phyloP scores from a whole-genome alignment of 2,329 filamentous ascomycete genomes.

The Aureobasidium sp. region DNA sequence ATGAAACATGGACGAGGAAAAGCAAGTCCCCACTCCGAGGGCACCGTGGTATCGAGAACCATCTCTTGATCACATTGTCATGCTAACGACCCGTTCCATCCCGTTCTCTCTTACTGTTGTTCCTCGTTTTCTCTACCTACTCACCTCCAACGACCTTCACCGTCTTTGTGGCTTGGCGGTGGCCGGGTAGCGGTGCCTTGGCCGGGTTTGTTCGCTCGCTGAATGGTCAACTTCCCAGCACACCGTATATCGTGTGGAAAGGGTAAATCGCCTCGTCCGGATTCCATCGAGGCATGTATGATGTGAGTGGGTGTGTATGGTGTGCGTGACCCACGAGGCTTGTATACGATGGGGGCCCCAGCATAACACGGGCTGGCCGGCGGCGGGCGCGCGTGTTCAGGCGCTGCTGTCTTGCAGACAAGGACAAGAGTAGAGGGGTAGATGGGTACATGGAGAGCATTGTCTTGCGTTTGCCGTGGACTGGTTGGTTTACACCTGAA shows the following conservation, averaged over 20 bases:
- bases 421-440: neutral
- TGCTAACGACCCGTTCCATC: slow-evolving; percentile 10
- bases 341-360: neutral
- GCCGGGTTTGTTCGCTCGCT: neutral
- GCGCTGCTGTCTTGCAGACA: neutral
- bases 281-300: neutral
- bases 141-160: slow-evolving; percentile 1
- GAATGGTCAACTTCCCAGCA: neutral
- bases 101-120: neutral
- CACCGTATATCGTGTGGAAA: slow-evolving; percentile 8
- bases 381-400: neutral
- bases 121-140: slow-evolving; percentile 1
- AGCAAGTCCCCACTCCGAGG: neutral
- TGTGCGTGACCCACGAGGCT: slow-evolving; percentile 6
- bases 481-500: slow-evolving; percentile 7
- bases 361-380: neutral
- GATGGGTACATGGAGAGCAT: neutral
- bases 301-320: neutral
- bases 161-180: slow-evolving; percentile 12
- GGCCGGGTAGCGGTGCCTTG: slow-evolving; percentile 8
- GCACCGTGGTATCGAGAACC: neutral
- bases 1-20: slow-evolving; percentile 4
- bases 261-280: neutral
- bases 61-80: neutral
- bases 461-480: neutral